A percentile compares a stretch with the other conserved stretches of the same genome.
Evolutionary conservation across 2,329 filamentous ascomycete genomes (phyloP).

Genomic region (Hypocrella siamensis): DNA sequence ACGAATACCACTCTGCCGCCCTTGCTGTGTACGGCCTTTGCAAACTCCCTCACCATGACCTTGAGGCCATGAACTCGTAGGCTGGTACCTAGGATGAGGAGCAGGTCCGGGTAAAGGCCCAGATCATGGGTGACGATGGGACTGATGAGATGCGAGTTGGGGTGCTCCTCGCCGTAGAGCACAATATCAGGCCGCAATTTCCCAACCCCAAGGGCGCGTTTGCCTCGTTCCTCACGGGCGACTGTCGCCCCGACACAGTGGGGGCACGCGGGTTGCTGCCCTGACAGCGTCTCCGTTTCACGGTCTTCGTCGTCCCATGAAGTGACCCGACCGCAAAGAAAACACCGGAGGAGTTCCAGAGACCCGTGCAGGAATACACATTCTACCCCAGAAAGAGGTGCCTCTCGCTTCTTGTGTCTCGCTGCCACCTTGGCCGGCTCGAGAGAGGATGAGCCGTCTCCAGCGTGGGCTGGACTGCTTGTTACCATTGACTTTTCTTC

Average conservation of each 20-base stretch:
- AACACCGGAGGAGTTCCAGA: slow-evolving; percentile 48
- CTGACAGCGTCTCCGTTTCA: slow-evolving; percentile 41
- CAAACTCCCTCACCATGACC: slow-evolving; percentile 54
- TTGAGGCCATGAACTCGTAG: slow-evolving; percentile 57
- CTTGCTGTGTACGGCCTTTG: slow-evolving; percentile 51
- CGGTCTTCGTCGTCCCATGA: slow-evolving; percentile 43
- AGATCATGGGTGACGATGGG: slow-evolving; percentile 55
- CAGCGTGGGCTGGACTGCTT: too few species aligned
- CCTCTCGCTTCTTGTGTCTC: slow-evolving; percentile 9
- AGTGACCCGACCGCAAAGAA: slow-evolving; percentile 39
- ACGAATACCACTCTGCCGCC: slow-evolving; percentile 58
- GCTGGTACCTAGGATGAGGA: slow-evolving; percentile 57
- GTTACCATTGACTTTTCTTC: too few species aligned
- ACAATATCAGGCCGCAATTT: slow-evolving; percentile 59
- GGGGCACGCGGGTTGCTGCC: slow-evolving; percentile 51
- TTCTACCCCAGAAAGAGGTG: slow-evolving; percentile 32
- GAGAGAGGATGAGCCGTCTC: too few species aligned
- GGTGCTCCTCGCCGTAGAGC: slow-evolving; percentile 59
- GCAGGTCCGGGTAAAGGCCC: slow-evolving; percentile 45
- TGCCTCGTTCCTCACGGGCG: slow-evolving; percentile 47
- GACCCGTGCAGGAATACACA: slow-evolving; percentile 61
- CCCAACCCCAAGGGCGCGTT: slow-evolving; percentile 50
- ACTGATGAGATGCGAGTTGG: slow-evolving; percentile 50
- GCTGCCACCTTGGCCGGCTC: not conserved
- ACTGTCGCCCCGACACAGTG: slow-evolving; percentile 47